Evolutionary conservation across 441 rosid species (phyloP).

Genomic region (Euphorbia schlechtendalii): DNA sequence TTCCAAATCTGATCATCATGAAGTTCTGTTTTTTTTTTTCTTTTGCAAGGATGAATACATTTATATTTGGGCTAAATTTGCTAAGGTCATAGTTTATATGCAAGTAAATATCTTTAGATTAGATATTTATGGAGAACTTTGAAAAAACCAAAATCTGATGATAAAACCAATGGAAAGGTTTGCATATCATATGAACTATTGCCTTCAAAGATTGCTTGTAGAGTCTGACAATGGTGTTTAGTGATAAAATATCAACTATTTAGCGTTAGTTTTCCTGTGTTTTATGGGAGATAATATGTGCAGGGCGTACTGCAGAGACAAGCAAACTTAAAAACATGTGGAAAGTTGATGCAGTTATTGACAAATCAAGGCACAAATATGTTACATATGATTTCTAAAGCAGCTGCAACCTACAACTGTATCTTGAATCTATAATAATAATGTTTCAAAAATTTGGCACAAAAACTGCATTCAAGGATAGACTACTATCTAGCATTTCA

Average conservation of each 20-base stretch:
- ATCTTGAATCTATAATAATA: too few species aligned
- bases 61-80: too few species aligned
- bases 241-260: conserved; percentile 8
- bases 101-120: too few species aligned
- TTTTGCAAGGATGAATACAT: too few species aligned
- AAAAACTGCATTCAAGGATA: too few species aligned
- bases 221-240: conserved; percentile 3
- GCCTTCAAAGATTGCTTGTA: neutral
- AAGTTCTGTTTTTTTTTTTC: too few species aligned
- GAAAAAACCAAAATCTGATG: conserved; percentile 30
- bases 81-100: too few species aligned
- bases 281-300: conserved; percentile 34
- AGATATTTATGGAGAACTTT: too few species aligned
- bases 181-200: conserved; percentile 33
- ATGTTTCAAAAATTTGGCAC: too few species aligned
- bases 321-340: conserved; percentile 62
- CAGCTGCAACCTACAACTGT: too few species aligned
- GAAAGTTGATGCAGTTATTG: conserved; percentile 25
- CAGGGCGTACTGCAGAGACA: conserved; percentile 77
- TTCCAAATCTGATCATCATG: too few species aligned
- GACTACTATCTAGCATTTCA: too few species aligned
- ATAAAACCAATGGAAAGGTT: conserved; percentile 34
- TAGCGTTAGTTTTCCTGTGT: conserved; percentile 10
- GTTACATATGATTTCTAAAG: conserved; percentile 27
- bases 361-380: conserved; percentile 23